phyloP scores from a whole-genome alignment of 1,284 basidiomycete species.

The Trichosporon sp. region DNA sequence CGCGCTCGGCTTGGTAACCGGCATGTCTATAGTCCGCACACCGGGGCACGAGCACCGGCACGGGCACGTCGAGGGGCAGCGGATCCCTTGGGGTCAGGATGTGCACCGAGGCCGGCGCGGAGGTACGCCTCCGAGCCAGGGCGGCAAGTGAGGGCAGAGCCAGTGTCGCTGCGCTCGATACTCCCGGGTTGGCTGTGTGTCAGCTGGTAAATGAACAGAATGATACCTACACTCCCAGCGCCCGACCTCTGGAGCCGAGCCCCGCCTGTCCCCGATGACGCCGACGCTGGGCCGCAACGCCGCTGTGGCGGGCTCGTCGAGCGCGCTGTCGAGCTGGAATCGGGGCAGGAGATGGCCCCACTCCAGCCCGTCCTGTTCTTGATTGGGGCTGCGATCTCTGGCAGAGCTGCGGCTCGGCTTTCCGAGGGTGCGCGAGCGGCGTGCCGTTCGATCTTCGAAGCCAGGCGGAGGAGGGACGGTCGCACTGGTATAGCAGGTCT shows the following conservation, averaged over 20 bases:
- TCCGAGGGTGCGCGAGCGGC: not conserved
- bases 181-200: not conserved
- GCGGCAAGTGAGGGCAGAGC: not conserved
- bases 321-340: not conserved
- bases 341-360: not conserved
- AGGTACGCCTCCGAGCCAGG: not conserved
- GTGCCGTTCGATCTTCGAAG: not conserved
- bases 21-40: not conserved
- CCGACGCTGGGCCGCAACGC: not conserved
- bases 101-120: not conserved
- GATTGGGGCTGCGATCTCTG: no score
- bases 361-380: not conserved
- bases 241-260: not conserved
- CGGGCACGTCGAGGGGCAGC: not conserved
- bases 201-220: not conserved
- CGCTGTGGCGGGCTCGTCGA: not conserved
- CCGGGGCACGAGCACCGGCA: not conserved
- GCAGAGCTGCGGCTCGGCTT: no score
- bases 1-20: not conserved
- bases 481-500: no score
- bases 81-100: not conserved
- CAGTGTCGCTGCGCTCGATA: not conserved
- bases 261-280: not conserved
- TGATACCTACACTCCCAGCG: not conserved
- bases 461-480: not conserved